Evolutionary conservation across 2,329 filamentous ascomycete genomes (phyloP).

Genomic region (Penicillium sp.): DNA sequence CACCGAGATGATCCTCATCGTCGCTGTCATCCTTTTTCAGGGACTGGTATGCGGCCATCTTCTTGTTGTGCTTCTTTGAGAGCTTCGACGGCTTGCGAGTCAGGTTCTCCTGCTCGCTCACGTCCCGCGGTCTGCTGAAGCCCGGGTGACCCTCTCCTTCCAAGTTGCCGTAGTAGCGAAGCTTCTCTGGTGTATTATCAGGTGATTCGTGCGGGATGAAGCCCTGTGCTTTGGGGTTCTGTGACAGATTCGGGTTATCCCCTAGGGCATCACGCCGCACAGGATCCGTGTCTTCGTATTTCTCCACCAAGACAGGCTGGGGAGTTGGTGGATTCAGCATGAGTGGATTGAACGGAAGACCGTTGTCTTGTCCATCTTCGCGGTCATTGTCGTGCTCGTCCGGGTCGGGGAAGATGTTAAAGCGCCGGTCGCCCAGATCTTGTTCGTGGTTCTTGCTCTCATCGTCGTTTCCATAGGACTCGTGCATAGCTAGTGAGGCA

Average conservation of each 20-base stretch:
- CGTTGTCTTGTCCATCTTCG: conserved; percentile 17
- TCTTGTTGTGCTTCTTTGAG: conserved; percentile 31
- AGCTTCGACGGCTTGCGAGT: conserved; percentile 28
- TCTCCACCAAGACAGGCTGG: conserved; percentile 25
- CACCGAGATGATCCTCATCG: conserved; percentile 16
- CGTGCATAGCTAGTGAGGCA: conserved; percentile 32
- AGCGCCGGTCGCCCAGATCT: conserved; percentile 35
- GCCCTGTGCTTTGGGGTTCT: conserved; percentile 21
- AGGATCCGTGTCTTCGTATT: conserved; percentile 20
- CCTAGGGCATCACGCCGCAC: conserved; percentile 30
- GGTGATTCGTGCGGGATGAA: conserved; percentile 19
- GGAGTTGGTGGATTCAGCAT: conserved; percentile 45
- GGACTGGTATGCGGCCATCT: conserved; percentile 31
- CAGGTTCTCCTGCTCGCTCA: conserved; percentile 19
- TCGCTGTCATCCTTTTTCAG: conserved; percentile 29
- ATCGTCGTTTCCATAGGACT: conserved; percentile 32
- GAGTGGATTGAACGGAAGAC: conserved; percentile 38
- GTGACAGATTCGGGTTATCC: conserved; percentile 34
- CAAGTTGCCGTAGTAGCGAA: conserved; percentile 39
- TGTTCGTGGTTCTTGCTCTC: conserved; percentile 28
- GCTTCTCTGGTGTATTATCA: conserved; percentile 30
- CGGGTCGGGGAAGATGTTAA: conserved; percentile 32
- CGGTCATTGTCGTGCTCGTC: conserved; percentile 26
- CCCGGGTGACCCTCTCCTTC: conserved; percentile 24
- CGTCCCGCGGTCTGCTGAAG: conserved; percentile 20